A percentile compares a stretch with the other conserved stretches of the same genome.
Evolutionary conservation across 2,329 filamentous ascomycete genomes (phyloP).

Genomic region (Phyllosticta paracitricarpa): DNA sequence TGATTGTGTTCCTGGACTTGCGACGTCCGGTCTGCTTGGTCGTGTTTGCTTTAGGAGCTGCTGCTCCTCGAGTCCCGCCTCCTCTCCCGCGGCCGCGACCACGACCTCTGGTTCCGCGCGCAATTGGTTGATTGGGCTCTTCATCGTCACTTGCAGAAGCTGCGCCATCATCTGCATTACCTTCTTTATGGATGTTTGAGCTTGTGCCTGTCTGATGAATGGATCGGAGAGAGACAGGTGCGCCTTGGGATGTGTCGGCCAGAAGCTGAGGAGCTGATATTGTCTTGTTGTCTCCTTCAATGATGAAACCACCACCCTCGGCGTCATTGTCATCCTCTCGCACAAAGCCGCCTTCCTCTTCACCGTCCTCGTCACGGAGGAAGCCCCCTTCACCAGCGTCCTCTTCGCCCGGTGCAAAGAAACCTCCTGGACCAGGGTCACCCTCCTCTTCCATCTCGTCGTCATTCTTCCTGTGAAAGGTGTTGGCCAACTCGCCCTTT

Average conservation of each 20-base stretch:
- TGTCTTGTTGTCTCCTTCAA: conserved; percentile 19
- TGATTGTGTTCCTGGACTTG: not conserved
- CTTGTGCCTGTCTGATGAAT: conserved; percentile 15
- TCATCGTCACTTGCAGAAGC: conserved; percentile 28
- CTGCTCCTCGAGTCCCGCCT: not conserved
- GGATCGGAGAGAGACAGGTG: conserved; percentile 27
- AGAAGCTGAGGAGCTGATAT: conserved; percentile 1
- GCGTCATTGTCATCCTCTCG: conserved; percentile 27
- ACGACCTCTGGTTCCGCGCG: conserved; percentile 2
- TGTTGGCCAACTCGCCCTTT: conserved; percentile 15
- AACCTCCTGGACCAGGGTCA: conserved; percentile 30
- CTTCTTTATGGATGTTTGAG: not conserved
- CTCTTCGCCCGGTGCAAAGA: conserved; percentile 28
- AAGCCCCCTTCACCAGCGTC: conserved; percentile 13
- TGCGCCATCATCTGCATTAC: conserved; percentile 19
- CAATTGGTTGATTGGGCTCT: not conserved
- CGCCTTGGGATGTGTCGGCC: conserved; percentile 11
- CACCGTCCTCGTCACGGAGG: not conserved
- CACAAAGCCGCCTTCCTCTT: conserved; percentile 26
- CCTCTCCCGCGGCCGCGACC: conserved; percentile 14
- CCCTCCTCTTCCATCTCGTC: conserved; percentile 17
- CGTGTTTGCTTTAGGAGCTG: not conserved
- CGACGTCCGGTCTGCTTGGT: not conserved
- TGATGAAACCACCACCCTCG: conserved; percentile 19
- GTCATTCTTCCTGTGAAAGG: conserved; percentile 8